These are phyloP conservation scores for Solanum hybrid DNA, from an alignment of 305 asterid species.

Conservation along the genomic window DNA sequence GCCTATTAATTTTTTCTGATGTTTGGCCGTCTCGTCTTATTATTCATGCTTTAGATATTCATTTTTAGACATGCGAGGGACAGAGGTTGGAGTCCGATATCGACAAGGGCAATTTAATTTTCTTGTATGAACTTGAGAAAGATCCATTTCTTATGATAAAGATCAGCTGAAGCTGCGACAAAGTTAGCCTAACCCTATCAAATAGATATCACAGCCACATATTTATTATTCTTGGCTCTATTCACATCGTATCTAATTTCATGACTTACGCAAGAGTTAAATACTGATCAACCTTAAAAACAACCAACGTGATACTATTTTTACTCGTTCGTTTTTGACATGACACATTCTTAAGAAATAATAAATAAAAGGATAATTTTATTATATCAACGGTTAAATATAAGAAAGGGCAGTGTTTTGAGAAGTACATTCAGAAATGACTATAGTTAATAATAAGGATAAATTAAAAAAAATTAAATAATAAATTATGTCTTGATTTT, in stretches of 20 bases:
- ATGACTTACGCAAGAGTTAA: not conserved
- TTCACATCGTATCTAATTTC: not conserved
- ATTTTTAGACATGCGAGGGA: not conserved
- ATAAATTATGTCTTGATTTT: not conserved
- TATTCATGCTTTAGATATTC: accelerated
- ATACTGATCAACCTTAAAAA: not conserved
- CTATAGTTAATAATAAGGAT: not conserved
- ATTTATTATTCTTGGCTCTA: not conserved
- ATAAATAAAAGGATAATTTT: not conserved
- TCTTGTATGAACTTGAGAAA: not conserved
- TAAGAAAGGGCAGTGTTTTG: not conserved
- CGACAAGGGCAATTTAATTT: not conserved
- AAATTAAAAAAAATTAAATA: not conserved
- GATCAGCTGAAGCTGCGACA: not conserved
- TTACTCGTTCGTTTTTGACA: too few species aligned
- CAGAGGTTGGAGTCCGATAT: not conserved
- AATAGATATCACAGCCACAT: not conserved
- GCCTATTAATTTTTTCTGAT: not conserved
- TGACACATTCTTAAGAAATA: not conserved
- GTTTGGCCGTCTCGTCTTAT: accelerated
- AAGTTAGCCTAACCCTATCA: not conserved
- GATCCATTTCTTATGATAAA: not conserved
- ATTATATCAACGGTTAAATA: accelerated
- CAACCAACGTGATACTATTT: not conserved
- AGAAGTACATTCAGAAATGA: not conserved